These are phyloP conservation scores for Farysia itapuensis DNA, from an alignment of 1,284 basidiomycete genomes.

Conservation along the genomic window DNA sequence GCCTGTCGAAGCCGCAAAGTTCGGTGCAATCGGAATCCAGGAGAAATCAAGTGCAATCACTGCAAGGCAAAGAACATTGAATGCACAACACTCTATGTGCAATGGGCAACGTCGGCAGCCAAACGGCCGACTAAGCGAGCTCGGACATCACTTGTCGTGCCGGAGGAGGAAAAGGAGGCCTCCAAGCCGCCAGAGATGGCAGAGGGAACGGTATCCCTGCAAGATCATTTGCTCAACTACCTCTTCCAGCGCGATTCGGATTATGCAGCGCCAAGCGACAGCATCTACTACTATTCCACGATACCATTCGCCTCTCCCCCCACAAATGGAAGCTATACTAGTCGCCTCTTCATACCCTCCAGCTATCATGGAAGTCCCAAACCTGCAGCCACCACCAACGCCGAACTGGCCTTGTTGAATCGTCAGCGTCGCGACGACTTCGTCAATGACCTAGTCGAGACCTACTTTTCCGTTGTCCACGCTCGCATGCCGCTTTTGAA, in stretches of 20 bases:
- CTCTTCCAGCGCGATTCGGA: slow-evolving; percentile 34
- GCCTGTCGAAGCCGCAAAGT: slow-evolving; percentile 51
- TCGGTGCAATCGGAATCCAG: slow-evolving; percentile 35
- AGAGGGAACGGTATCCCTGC: slow-evolving; percentile 14
- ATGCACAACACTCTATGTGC: slow-evolving; percentile 48
- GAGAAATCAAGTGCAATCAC: slow-evolving; percentile 44
- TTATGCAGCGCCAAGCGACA: slow-evolving; percentile 9
- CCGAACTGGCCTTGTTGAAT: slow-evolving; percentile 34
- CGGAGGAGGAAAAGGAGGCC: slow-evolving; percentile 20
- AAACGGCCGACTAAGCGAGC: slow-evolving; percentile 41
- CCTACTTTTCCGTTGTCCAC: slow-evolving; percentile 47
- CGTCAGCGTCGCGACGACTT: slow-evolving; percentile 34
- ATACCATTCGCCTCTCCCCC: slow-evolving; percentile 16
- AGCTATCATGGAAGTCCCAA: slow-evolving; percentile 20
- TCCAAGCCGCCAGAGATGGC: slow-evolving; percentile 23
- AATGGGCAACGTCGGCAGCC: slow-evolving; percentile 42
- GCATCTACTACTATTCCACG: slow-evolving; percentile 11
- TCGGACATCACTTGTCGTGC: slow-evolving; percentile 12
- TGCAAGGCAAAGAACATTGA: slow-evolving; percentile 50
- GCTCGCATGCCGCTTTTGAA: slow-evolving; percentile 41
- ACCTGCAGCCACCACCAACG: slow-evolving; percentile 28
- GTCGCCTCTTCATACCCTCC: slow-evolving; percentile 15
- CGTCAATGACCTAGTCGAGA: slow-evolving; percentile 42
- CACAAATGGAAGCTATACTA: slow-evolving; percentile 11
- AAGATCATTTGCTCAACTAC: slow-evolving; percentile 23